Base-by-base conservation (phyloP, 75 land plant genomes). In the Azolla pinnata region DNA sequence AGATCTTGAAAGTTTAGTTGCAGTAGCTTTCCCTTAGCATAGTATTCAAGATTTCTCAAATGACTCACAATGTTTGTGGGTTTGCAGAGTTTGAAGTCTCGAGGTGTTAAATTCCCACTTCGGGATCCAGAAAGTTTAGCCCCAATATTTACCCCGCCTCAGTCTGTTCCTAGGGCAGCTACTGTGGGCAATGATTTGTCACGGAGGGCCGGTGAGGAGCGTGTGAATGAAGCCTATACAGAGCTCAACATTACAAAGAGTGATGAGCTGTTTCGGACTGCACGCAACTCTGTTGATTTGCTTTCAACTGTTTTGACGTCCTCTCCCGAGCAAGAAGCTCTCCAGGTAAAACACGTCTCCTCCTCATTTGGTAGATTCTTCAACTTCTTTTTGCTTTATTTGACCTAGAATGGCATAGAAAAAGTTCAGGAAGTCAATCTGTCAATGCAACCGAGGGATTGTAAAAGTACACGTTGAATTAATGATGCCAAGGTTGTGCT, bases 131-230 rank as follows among this genome's bases (percentile, higher is more conserved):
- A 92, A 60, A 92, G 93, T 62, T 62, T 87, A 65, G 93, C 84
- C 21, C 97, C 97, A 7, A 82, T 92, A 46, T 92, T 92, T 62
- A 87, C 97, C 14, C 97, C 97, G 44, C 82, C 97, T 35, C 80
- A 77, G 31, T 71, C 93, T 0, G 79, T 66, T 56, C 38, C 79
- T n/a, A 74, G 29, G 33, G 12, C 54, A 30, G 49, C 51, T 67
- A 47, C 55, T 24, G 29, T 3, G 44, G 4, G 21, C 14, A 17
- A 46, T 5, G 4, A 10, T 2, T n/a, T n/a, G n/a, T n/a, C n/a
- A n/a, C 33, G 60, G 7, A 28, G 7, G 56, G 1, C 5, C 44
- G 4, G 19, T 19, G 21, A 2, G 14, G 49, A 17, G 2, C 3
- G n/a, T 46, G 12, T 17, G 21, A 14, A 3, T 29, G 56, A 29